Base-by-base conservation (phyloP, 768 basidiomycete species). In the Calocera cornea region DNA sequence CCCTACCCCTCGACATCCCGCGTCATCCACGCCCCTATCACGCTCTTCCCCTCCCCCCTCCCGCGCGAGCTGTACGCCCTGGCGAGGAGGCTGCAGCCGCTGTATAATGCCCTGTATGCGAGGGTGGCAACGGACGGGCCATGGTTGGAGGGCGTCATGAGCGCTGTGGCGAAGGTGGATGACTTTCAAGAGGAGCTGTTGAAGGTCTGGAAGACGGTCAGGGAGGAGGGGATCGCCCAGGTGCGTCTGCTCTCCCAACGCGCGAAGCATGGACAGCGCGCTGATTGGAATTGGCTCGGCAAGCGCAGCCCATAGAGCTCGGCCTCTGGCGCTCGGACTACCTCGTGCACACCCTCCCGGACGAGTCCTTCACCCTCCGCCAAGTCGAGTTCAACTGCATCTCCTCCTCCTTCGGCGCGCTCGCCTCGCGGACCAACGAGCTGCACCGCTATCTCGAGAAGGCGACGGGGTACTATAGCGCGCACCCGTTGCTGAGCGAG, bases 381-480 rank as follows among this genome's bases (percentile, higher is more conserved):
- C 95, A 99, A 77, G 95, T 98, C 44, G 95, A 99, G 75, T 97
- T 97, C 78, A 99, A 99, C 74, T 97, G 95, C 10, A 95, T 97
- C 70, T 92, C 94, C 1, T 85, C 87, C 0, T 94, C 93, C 0
- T 95, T 97, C 75, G 95, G 93, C 0, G 73, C 86, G 0, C 80
- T 97, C 16, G 90, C 90, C 0, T 80, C 89, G 69, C 81, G 80
- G 40, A 79, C 82, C 11, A 81, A 88, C 2, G 83, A 84, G 27
- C 75, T 97, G 74, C 95, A 98, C 77, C 81, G 86, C 92, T 93
- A 91, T 75, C 81, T 95, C 0, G 71, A 80, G 34, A 76, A 80
- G 11, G 77, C 85, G 24, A 92, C 91, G 3, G 76, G 79, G 11
- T 97, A 91, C 76, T 92, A 83, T 72, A 77, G 80, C 24, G 71